phyloP scores from a whole-genome alignment of 805 yeast genomes.

The Lipomyces sp. region DNA sequence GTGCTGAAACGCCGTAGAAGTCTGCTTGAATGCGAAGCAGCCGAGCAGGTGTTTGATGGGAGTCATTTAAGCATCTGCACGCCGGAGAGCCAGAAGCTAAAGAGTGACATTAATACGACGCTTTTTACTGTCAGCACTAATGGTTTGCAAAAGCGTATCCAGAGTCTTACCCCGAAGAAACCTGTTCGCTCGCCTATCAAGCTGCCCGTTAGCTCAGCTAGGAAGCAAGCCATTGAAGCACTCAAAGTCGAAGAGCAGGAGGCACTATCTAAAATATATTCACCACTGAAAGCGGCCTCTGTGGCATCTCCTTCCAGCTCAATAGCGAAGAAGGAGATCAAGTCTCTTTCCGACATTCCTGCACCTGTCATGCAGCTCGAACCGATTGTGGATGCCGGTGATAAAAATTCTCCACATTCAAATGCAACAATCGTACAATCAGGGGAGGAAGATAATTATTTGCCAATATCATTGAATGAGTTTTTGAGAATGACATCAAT shows the following conservation, averaged over 20 bases:
- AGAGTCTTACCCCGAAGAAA: constrained; percentile 34
- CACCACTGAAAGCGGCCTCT: constrained; percentile 26
- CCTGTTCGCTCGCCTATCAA: constrained; percentile 26
- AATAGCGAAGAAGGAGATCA: constrained; percentile 8
- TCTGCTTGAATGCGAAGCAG: constrained; percentile 19
- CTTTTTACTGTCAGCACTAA: constrained; percentile 23
- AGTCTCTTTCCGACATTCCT: constrained; percentile 15
- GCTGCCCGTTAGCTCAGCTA: constrained; percentile 15
- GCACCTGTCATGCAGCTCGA: constrained; percentile 14
- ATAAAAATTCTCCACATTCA: background rate
- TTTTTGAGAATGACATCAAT: constrained; percentile 41
- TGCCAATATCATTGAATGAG: constrained; percentile 39
- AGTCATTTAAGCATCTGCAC: constrained; percentile 26
- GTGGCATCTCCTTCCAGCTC: constrained; percentile 12
- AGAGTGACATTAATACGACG: constrained; percentile 29
- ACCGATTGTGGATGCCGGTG: background rate
- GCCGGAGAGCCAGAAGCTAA: constrained; percentile 31
- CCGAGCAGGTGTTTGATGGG: constrained; percentile 24
- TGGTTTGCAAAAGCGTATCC: constrained; percentile 32
- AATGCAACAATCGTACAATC: background rate
- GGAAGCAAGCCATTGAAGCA: constrained; percentile 14
- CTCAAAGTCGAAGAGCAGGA: constrained; percentile 29
- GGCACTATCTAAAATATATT: constrained; percentile 29
- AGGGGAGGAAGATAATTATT: constrained; percentile 10
- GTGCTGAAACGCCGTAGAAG: constrained; percentile 21